Base-by-base conservation (phyloP, 306 rosid species). In the Sophora flavescens region DNA sequence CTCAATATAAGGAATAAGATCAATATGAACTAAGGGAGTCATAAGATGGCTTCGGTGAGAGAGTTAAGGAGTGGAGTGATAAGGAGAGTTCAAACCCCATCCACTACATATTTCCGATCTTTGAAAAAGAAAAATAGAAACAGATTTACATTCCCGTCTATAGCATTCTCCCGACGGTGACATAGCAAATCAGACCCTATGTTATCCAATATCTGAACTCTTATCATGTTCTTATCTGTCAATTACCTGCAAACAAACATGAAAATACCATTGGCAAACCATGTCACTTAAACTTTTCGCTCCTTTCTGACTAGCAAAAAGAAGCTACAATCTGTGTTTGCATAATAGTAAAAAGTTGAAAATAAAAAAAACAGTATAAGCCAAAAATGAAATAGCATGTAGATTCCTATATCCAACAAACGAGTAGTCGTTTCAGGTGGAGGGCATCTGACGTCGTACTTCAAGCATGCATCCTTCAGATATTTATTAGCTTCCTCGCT, bases 391-490 rank as follows among this genome's bases (percentile, higher is more conserved):
- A 30, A 30, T 30, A 30, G 38, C 67, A 30, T 30, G 66, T 1
- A 3, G 32, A 35, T 53, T 83, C 92, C 99, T 84, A 90, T 95
- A 82, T 92, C 99, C 87, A 95, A 83, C 89, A 95, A 82, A 12
- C 97, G 92, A 28, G 96, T 16, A 38, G 97, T 91, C 12, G 97
- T 95, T 86, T 92, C 93, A 13, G 97, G 99, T 11, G 93, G 97
- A 63, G 99, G 84, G 67, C 97, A 92, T 82, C 82, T 91, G 65
- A 95, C 86, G 15, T 88, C 99, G 68, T 76, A 79, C 84, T 89
- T 88, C 75, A 59, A 52, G 70, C 99, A 95, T 10, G 92, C 89
- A 63, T 87, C 90, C 83, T 70, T 95, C 39, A 95, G 81, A 86
- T 89, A 89, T 75, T 84, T 84, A 84, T 89, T 92, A 51, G 97